Evolutionary conservation across 805 yeast species (phyloP), one percentile per base, ranked within the genome.

Genomic region (Danielia oregonensis): DNA sequence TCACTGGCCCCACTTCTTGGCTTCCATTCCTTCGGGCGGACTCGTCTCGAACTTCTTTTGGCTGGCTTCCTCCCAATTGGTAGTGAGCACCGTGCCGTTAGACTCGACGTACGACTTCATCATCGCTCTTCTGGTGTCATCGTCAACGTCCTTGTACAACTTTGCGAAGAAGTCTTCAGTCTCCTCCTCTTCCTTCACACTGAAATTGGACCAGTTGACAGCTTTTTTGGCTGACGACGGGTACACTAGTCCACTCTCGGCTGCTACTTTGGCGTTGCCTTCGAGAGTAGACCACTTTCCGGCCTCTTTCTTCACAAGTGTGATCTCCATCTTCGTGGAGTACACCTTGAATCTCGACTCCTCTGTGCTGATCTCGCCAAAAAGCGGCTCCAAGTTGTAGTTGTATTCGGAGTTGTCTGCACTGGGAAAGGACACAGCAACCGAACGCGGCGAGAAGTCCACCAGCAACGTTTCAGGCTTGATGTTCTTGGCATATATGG

Each of bases 61-160:
- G 24, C 76, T 68, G 2, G 94, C 97, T 40, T 87, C 95, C 8
- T 64, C 74, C 99, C 99, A 93, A 54, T 86, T 85, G 4, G 98
- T 93, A 29, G 95, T 86, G 39, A 93, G 66, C 2, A 95, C 78
- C 0, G 98, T 93, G 14, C 99, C 99, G 49, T 85, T 83, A 48
- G 95, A 85, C 60, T 93, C 96, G n/a, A 78, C 70, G 51, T 76
- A 93, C 34, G 96, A 86, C 63, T 93, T 93, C 95, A 86, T 83
- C 97, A 93, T 93, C 2, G 99, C 99, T 33, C 94, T 70, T 46
- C 68, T 69, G 1, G 95, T 82, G 50, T 93, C 96, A 6, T 84
- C 93, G 54, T 88, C 95, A 0, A 95, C 91, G 44, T 74, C 79
- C 17, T 72, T 71, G 61, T 83, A 93, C 8, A 93, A 53, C 43